Evolutionary conservation across 106 monocot species (phyloP).

Genomic region (Acorus gramineus): DNA sequence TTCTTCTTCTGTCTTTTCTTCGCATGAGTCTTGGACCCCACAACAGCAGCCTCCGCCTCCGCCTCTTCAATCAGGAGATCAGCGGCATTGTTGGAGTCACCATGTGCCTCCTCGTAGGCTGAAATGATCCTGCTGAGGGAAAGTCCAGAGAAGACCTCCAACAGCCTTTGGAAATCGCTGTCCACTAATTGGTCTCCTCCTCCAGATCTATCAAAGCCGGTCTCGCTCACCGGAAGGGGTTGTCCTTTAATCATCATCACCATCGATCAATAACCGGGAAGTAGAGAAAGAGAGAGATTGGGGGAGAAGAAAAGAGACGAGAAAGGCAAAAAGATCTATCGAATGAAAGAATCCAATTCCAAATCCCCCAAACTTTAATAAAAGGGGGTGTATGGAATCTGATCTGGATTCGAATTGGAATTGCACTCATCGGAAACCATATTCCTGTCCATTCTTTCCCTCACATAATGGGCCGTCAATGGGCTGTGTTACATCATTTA

Average conservation of each 20-base stretch:
- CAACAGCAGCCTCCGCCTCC: neutral
- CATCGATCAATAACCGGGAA: no score
- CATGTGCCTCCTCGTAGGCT: constrained; percentile 39
- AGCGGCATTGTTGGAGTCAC: constrained; percentile 45
- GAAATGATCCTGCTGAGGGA: constrained; percentile 43
- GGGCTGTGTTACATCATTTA: no score
- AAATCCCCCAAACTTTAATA: no score
- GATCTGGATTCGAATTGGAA: no score
- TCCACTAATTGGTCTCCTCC: constrained; percentile 6
- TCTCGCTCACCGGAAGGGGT: neutral
- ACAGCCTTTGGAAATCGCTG: constrained; percentile 30
- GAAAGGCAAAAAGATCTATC: neutral
- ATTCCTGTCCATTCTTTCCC: no score
- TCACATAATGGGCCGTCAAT: no score
- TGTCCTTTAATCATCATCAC: no score
- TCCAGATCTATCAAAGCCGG: neutral
- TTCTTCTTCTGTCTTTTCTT: constrained; percentile 20
- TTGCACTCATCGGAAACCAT: no score
- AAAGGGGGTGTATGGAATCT: no score
- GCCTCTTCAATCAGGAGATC: constrained; percentile 28
- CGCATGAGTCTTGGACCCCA: neutral
- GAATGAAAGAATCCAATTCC: neutral
- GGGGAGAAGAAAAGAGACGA: neutral
- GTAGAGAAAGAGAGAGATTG: constrained; percentile 2
- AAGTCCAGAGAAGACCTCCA: constrained; percentile 30